Conservation (phyloP, 176 grass and related monocot species). For the Aegilops bicornis region DNA sequence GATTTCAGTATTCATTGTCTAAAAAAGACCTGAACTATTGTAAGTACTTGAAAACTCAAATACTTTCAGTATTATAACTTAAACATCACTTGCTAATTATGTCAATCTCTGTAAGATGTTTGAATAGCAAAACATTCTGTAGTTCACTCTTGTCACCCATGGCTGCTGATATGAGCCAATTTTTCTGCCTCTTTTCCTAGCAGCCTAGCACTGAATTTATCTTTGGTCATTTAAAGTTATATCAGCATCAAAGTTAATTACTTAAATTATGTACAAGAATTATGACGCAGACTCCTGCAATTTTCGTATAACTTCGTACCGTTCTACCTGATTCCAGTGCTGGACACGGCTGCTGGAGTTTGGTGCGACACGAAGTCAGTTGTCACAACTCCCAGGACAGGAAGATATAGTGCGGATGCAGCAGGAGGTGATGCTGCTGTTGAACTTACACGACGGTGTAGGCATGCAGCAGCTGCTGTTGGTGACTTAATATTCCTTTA, state of each 20-base stretch:
- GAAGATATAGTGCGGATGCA: constrained; percentile 91
- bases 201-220: constrained; percentile 1
- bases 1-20: constrained; percentile 6
- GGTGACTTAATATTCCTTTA: constrained; percentile 98
- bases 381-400: constrained; percentile 91
- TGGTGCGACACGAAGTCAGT: constrained; percentile 97
- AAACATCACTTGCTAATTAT: constrained; percentile 1
- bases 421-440: constrained; percentile 93
- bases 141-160: constrained; percentile 5
- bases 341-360: constrained; percentile 98
- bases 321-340: constrained; percentile 61
- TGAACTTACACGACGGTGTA: constrained; percentile 85
- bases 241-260: background rate
- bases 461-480: constrained; percentile 93
- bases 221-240: constrained; percentile 2
- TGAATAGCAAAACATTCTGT: background rate
- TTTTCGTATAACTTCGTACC: constrained; percentile 8
- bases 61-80: constrained; percentile 11
- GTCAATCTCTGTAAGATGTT: background rate
- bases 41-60: constrained; percentile 12
- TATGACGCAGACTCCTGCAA: background rate
- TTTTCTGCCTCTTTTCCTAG: background rate
- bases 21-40: background rate
- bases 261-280: background rate
- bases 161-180: background rate